Evolutionary conservation across 192 early-diverging fungal species (phyloP), one percentile per base, ranked within the genome.

Genomic region (Podila horticola): DNA sequence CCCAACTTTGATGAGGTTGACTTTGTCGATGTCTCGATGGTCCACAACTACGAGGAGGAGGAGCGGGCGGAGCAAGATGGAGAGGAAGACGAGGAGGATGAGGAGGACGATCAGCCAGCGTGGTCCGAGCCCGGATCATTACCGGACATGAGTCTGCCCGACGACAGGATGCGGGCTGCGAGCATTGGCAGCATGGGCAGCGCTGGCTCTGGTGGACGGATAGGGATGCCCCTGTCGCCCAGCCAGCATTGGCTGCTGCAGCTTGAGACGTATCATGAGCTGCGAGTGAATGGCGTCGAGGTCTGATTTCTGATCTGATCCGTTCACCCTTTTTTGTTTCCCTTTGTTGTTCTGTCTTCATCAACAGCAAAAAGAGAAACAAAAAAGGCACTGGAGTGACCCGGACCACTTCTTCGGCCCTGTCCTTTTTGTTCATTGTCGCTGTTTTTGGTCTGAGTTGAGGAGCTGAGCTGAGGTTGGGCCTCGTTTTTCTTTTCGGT

Each of bases 1-100:
- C 76, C 76, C 24, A 79, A 72, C 45, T 79, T 79, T 63, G 76
- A 79, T 19, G 76, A 79, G 24, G 51, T 79, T 58, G 76, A 79
- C 55, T 79, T 79, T 72, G 69, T 79, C n/a, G 76, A 79, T 48
- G 69, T 79, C 26, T 52, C 70, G 8, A 79, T 79, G 76, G 76
- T 79, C 5, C 13, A 61, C 28, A 33, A 61, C 29, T 31, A 31
- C 30, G 28, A 61, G 59, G 29, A 3, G 15, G 29, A 61, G 59
- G 59, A 61, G 12, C 52, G 52, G 24, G 59, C 30, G 29, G 59
- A 61, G 29, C 59, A 31, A 26, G 59, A 61, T 19, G 59, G 30
- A 13, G 76, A 79, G 9, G 76, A 79, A 17, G 69, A 60, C 3
- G 69, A 79, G 28, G 76, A 71, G n/a, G 75, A 71, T 29, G 75